Base-by-base conservation (phyloP, 1,139 yeast genomes). In the Sugiyamaella pinicola region DNA sequence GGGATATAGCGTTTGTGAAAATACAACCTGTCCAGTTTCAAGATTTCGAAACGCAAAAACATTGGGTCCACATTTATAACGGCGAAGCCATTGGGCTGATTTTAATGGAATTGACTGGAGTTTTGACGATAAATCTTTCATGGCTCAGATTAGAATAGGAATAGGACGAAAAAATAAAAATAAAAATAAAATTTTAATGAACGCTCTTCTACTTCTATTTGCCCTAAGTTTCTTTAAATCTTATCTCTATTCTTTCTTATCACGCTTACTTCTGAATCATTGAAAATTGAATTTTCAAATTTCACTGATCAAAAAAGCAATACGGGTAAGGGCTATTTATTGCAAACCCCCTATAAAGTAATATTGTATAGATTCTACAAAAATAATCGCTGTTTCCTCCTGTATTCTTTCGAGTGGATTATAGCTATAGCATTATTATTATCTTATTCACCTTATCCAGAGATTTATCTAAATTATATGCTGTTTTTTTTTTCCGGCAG, bases 21-120 rank as follows among this genome's bases (percentile, higher is more conserved):
- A 91, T 42, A 88, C 72, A 18, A 90, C 95, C 73, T 91, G 97
- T 5, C 97, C 97, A 38, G 86, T 79, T 70, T 88, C 95, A 52
- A 88, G 73, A 74, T 91, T 90, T 67, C 95, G 82, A 74, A 87
- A 91, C 49, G 89, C 71, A 66, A 79, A 88, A 22, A 91, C 86
- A 64, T 85, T 89, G 8, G 97, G 96, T 2, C 91, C 95, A 67
- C 81, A 80, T 10, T 79, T 79, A 54, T 77, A 75, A 58, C 70
- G 67, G 50, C 74, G 69, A 44, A 83, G 70, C 86, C 86, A 82
- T 52, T 59, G 55, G 15, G 71, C 69, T 31, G 62, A 51, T 33
- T 64, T 52, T 19, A 55, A 38, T 4, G 57, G 49, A 38, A 46
- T 46, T 13, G 24, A n/a, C 37, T 43, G 47, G 7, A 33, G 18